A percentile compares a stretch with the other conserved stretches of the same genome.
Conservation (phyloP, 192 early-diverging fungal species). For the Phlyctochytrium bullatum region DNA sequence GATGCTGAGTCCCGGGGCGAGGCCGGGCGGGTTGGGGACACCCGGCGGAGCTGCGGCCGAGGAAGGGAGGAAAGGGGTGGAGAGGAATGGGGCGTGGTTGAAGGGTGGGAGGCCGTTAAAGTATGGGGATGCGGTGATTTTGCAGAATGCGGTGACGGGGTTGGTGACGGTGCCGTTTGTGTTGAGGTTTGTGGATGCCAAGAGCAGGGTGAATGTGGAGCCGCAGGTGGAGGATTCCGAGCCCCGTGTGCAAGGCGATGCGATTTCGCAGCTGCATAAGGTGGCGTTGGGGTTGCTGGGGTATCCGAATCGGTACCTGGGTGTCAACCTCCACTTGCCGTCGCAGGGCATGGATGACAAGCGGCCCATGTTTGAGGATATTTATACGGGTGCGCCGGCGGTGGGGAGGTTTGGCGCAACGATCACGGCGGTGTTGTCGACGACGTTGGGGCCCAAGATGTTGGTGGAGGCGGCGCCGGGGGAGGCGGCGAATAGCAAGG, state of each 20-base stretch:
- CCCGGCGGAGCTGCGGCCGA: not conserved
- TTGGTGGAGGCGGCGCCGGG: not conserved
- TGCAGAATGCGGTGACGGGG: constrained; percentile 86
- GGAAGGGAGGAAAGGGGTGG: not conserved
- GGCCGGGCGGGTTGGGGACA: not conserved
- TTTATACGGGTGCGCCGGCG: not conserved
- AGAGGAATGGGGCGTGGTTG: not conserved
- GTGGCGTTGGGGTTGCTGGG: constrained; percentile 79
- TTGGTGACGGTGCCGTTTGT: constrained; percentile 77
- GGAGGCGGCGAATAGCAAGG: not conserved
- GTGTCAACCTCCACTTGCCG: not conserved
- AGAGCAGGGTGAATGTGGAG: constrained; percentile 48
- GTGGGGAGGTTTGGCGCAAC: too few species aligned
- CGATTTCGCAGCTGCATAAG: constrained; percentile 88
- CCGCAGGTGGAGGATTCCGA: not conserved
- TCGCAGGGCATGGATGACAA: constrained; percentile 2
- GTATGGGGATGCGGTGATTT: constrained; percentile 85
- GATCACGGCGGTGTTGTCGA: too few species aligned
- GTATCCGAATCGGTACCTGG: constrained; percentile 30
- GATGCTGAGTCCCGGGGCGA: not conserved
- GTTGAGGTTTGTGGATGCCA: constrained; percentile 72
- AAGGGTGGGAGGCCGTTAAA: constrained; percentile 7
- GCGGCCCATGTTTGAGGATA: not conserved
- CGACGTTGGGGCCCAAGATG: not conserved
- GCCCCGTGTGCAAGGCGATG: constrained; percentile 57